These are phyloP conservation scores for Yarrowia sp. DNA, from an alignment of 805 yeast species.

Conservation along the genomic window DNA sequence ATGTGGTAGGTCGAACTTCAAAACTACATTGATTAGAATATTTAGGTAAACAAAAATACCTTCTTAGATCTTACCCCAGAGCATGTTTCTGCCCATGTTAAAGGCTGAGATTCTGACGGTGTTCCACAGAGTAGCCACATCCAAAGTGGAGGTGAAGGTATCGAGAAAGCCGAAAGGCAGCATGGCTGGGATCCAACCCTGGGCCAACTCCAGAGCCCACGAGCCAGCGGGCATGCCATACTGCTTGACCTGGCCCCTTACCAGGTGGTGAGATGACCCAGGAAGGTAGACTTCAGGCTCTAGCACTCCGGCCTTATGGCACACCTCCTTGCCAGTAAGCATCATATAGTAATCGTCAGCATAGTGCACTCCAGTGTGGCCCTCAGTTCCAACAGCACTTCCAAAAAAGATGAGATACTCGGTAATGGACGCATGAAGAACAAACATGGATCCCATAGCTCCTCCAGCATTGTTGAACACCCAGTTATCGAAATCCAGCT, in stretches of 20 bases:
- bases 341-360: constrained; percentile 98
- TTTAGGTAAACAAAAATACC: too few species aligned
- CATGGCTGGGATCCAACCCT: constrained; percentile 99
- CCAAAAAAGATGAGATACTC: constrained; percentile 95
- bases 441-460: constrained; percentile 92
- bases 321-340: constrained; percentile 70
- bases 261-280: constrained; percentile 80
- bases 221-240: constrained; percentile 78
- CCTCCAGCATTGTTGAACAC: constrained; percentile 97
- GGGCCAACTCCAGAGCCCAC: constrained; percentile 92
- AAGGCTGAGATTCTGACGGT: constrained; percentile 72
- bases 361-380: constrained; percentile 92
- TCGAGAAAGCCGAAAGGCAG: constrained; percentile 92
- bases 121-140: constrained; percentile 59
- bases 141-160: constrained; percentile 74
- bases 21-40: too few species aligned
- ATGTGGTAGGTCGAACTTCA: constrained; percentile 61
- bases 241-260: constrained; percentile 72
- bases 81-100: constrained; percentile 69
- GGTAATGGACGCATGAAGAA: constrained; percentile 88
- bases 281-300: constrained; percentile 71
- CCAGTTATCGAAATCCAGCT: constrained; percentile 77
- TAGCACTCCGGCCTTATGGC: constrained; percentile 63
- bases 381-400: constrained; percentile 92
- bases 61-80: constrained; percentile 62